Evolutionary conservation across 75 land plant genomes (phyloP).

Genomic region (Larix kaempferi): DNA sequence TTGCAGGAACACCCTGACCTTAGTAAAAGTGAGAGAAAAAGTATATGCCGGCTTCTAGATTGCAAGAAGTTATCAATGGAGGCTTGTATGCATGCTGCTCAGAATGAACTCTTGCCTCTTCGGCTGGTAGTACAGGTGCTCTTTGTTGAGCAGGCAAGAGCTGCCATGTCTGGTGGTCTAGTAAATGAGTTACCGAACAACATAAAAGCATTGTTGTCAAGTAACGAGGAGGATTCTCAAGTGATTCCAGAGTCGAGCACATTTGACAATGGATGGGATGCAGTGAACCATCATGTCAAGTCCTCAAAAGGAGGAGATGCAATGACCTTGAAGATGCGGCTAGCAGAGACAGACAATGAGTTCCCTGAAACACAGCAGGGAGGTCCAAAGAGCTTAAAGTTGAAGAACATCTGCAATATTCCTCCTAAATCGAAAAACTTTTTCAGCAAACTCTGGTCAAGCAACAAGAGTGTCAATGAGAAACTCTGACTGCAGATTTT

Average conservation of each 20-base stretch:
- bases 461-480: slow-evolving; percentile 19
- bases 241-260: slow-evolving; percentile 49
- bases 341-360: slow-evolving; percentile 39
- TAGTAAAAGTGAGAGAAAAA: slow-evolving; percentile 71
- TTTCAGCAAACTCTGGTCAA: slow-evolving; percentile 56
- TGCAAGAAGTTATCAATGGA: slow-evolving; percentile 79
- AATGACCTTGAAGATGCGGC: slow-evolving; percentile 36
- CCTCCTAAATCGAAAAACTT: slow-evolving; percentile 47
- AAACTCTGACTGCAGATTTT: no score
- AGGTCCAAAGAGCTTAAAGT: slow-evolving; percentile 19
- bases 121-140: slow-evolving; percentile 82
- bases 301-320: slow-evolving; percentile 54
- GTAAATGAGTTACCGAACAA: slow-evolving; percentile 45
- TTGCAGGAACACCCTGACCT: slow-evolving; percentile 79
- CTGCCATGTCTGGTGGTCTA: slow-evolving; percentile 48
- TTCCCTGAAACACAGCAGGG: slow-evolving; percentile 24
- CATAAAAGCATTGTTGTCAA: slow-evolving; percentile 45
- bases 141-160: slow-evolving; percentile 84
- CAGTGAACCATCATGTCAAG: slow-evolving; percentile 43
- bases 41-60: slow-evolving; percentile 72
- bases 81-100: slow-evolving; percentile 82
- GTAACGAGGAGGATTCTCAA: slow-evolving; percentile 29
- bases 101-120: slow-evolving; percentile 82
- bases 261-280: slow-evolving; percentile 70
- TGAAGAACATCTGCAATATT: slow-evolving; percentile 25